A percentile compares a stretch with the other conserved stretches of the same genome.
These are phyloP conservation scores for Saussurea involucrata DNA, from an alignment of 129 eudicot genomes.

Conservation along the genomic window DNA sequence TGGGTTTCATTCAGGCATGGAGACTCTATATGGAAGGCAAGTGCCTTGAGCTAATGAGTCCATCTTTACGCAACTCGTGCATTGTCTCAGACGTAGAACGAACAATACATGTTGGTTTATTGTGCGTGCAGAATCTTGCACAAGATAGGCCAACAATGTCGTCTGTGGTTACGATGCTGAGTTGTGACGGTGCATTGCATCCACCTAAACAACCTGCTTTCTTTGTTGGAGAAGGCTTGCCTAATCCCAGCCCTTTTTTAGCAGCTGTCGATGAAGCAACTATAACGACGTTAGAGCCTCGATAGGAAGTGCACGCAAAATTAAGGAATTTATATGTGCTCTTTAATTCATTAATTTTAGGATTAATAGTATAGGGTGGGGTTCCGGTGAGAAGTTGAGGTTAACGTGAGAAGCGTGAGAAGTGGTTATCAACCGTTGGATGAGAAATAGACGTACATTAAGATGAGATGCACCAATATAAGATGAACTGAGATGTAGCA, in stretches of 20 bases:
- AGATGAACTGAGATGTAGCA: too few species aligned
- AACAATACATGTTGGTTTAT: conserved; percentile 61
- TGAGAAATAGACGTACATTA: too few species aligned
- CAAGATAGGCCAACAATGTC: conserved; percentile 71
- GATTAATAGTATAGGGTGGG: background rate
- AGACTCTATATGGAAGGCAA: conserved; percentile 52
- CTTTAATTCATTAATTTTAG: background rate
- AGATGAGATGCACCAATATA: too few species aligned
- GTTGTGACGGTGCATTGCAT: conserved; percentile 43
- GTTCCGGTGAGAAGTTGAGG: too few species aligned
- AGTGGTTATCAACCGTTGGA: too few species aligned
- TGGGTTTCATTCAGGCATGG: conserved; percentile 43
- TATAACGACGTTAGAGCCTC: conserved; percentile 42
- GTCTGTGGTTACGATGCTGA: conserved; percentile 45
- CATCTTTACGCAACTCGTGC: conserved; percentile 27
- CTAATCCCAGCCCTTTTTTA: conserved; percentile 36
- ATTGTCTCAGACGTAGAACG: conserved; percentile 41
- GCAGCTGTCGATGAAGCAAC: conserved; percentile 40
- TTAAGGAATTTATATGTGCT: background rate
- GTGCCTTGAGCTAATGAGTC: conserved; percentile 39
- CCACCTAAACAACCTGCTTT: conserved; percentile 48
- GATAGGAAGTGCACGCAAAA: conserved; percentile 25
- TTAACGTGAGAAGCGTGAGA: too few species aligned
- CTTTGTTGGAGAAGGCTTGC: conserved; percentile 30
- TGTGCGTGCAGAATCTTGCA: conserved; percentile 67